Evolutionary conservation across 805 yeast genomes (phyloP).

Genomic region (Debaryomyces tyrocola): DNA sequence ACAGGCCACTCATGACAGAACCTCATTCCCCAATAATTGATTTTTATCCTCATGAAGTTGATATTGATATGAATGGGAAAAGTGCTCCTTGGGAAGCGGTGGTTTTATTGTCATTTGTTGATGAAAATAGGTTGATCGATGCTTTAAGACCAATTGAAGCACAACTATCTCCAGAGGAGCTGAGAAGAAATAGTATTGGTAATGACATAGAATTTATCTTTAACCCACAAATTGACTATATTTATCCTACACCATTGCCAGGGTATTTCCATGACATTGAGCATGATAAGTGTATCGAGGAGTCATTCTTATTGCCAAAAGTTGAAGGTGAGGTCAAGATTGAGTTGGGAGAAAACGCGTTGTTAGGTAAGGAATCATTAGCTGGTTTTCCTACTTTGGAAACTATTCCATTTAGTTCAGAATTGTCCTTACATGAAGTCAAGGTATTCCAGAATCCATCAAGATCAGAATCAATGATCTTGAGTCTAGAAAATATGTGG

Average conservation of each 20-base stretch:
- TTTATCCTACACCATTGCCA: slow-evolving; percentile 75
- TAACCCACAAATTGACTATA: slow-evolving; percentile 70
- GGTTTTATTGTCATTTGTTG: slow-evolving; percentile 88
- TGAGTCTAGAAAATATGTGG: slow-evolving; percentile 58
- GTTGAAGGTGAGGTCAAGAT: slow-evolving; percentile 43
- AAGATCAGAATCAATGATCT: slow-evolving; percentile 75
- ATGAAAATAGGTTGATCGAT: slow-evolving; percentile 67
- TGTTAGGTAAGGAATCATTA: slow-evolving; percentile 63
- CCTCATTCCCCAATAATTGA: slow-evolving; percentile 83
- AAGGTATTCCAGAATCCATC: slow-evolving; percentile 84
- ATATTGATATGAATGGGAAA: slow-evolving; percentile 89
- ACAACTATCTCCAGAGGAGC: slow-evolving; percentile 68
- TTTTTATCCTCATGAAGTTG: slow-evolving; percentile 87
- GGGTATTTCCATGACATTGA: slow-evolving; percentile 76
- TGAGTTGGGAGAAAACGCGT: slow-evolving; percentile 68
- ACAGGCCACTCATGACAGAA: slow-evolving; percentile 83
- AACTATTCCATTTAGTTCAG: slow-evolving; percentile 60
- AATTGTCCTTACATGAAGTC: slow-evolving; percentile 61
- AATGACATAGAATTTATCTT: slow-evolving; percentile 62
- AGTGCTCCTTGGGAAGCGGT: slow-evolving; percentile 98
- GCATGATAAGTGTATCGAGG: slow-evolving; percentile 75
- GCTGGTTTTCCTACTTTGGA: slow-evolving; percentile 91
- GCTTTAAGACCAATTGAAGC: slow-evolving; percentile 70
- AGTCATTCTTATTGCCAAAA: slow-evolving; percentile 51
- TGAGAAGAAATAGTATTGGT: slow-evolving; percentile 73